Conservation (phyloP, 2,329 filamentous ascomycete species). For the Nannizziopsis arthrosporioides region DNA sequence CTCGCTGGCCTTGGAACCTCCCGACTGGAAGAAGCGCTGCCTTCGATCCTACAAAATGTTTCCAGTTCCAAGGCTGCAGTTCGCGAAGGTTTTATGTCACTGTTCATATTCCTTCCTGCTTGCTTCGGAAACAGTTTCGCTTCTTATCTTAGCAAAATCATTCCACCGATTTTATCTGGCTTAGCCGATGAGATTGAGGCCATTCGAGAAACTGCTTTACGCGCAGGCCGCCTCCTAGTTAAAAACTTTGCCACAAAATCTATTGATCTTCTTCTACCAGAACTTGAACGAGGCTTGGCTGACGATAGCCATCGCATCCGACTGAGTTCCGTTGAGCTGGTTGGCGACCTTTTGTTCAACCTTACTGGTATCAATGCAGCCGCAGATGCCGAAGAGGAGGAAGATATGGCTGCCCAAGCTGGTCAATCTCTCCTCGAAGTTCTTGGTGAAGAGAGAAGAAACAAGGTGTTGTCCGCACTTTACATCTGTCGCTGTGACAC, state of each 20-base stretch:
- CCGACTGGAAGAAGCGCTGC: slow-evolving; percentile 86
- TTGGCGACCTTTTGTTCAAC: slow-evolving; percentile 94
- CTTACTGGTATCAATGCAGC: slow-evolving; percentile 84
- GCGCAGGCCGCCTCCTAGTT: slow-evolving; percentile 83
- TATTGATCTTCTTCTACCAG: slow-evolving; percentile 84
- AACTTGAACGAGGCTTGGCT: slow-evolving; percentile 90
- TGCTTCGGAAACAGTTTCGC: slow-evolving; percentile 99
- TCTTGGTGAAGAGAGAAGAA: slow-evolving; percentile 88
- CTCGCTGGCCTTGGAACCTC: slow-evolving; percentile 86
- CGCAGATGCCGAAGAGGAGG: slow-evolving; percentile 62
- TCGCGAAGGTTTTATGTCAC: slow-evolving; percentile 96
- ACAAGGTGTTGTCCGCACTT: slow-evolving; percentile 91
- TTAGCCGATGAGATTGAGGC: slow-evolving; percentile 93
- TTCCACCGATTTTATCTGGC: slow-evolving; percentile 86
- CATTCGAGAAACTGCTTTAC: slow-evolving; percentile 90
- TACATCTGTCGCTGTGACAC: slow-evolving; percentile 98
- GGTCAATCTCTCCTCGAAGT: slow-evolving; percentile 87
- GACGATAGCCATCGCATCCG: slow-evolving; percentile 96
- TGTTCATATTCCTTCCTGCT: slow-evolving; percentile 97
- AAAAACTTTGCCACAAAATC: slow-evolving; percentile 97
- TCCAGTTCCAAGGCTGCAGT: slow-evolving; percentile 81
- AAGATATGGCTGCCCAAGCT: slow-evolving; percentile 69
- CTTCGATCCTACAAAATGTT: slow-evolving; percentile 92
- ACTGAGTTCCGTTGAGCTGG: slow-evolving; percentile 93
- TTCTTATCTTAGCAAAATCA: slow-evolving; percentile 87